Evolutionary conservation across 2,329 filamentous ascomycete species (phyloP).

Genomic region (Venturia nashicola): DNA sequence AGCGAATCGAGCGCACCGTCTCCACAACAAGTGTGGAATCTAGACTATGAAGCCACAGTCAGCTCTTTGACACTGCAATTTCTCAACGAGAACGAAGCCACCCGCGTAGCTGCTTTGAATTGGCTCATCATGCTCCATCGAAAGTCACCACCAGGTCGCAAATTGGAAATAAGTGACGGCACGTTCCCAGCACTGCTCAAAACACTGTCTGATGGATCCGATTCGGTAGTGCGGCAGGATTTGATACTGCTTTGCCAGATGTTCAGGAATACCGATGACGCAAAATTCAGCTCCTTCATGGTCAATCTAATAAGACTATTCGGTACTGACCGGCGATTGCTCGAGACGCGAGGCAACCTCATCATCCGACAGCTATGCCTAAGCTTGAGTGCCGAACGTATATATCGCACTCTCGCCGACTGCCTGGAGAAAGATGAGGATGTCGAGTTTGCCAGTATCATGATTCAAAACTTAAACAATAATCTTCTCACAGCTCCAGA

Average conservation of each 20-base stretch:
- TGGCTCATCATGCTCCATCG: conserved; percentile 98
- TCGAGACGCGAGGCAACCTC: conserved; percentile 87
- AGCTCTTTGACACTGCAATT: conserved; percentile 88
- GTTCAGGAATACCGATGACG: conserved; percentile 89
- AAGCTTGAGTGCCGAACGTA: conserved; percentile 83
- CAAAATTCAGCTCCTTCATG: conserved; percentile 98
- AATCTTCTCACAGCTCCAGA: conserved; percentile 97
- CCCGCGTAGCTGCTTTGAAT: conserved; percentile 79
- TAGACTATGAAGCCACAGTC: conserved; percentile 94
- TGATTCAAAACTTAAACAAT: conserved; percentile 99
- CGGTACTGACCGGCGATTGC: conserved; percentile 78
- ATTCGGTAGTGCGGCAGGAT: conserved; percentile 91
- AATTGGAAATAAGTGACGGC: conserved; percentile 85
- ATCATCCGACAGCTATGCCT: conserved; percentile 94
- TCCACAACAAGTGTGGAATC: conserved; percentile 41
- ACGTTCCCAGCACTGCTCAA: conserved; percentile 94
- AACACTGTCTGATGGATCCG: conserved; percentile 87
- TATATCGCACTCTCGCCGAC: conserved; percentile 89
- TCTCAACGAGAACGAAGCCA: conserved; percentile 92
- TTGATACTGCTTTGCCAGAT: conserved; percentile 90
- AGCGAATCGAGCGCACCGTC: conserved; percentile 33
- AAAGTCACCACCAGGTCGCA: conserved; percentile 54
- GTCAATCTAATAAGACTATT: conserved; percentile 90
- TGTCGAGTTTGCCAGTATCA: conserved; percentile 96
- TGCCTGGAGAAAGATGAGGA: conserved; percentile 97